These are phyloP conservation scores for Schizothecium vesticola DNA, from an alignment of 495 filamentous ascomycete genomes.

Conservation along the genomic window DNA sequence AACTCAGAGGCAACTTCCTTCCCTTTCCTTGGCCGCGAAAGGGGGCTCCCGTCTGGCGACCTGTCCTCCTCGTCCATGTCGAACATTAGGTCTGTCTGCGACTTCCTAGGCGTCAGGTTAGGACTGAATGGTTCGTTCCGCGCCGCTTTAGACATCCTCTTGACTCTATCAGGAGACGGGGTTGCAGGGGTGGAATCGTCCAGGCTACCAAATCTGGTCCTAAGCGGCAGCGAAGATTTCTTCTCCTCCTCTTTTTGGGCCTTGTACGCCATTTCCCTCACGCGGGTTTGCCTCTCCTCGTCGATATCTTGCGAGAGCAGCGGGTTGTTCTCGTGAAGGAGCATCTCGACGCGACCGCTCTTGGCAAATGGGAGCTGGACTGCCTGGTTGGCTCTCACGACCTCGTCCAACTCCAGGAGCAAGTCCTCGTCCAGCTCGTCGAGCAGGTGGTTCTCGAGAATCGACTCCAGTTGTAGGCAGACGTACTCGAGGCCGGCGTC, in stretches of 20 bases:
- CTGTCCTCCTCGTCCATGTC: conserved; percentile 81
- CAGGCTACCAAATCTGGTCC: conserved; percentile 44
- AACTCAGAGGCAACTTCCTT: conserved; percentile 4
- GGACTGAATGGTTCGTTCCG: conserved; percentile 50
- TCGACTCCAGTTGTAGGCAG: conserved; percentile 79
- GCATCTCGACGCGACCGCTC: conserved; percentile 64
- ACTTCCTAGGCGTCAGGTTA: conserved; percentile 58
- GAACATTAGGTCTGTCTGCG: conserved; percentile 77
- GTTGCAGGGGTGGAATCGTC: conserved; percentile 52
- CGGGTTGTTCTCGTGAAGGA: conserved; percentile 68
- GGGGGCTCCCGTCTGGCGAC: conserved; percentile 17
- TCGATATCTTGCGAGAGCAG: conserved; percentile 45
- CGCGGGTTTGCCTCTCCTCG: conserved; percentile 44
- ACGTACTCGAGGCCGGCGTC: conserved; percentile 85
- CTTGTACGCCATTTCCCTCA: conserved; percentile 52
- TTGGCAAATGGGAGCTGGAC: conserved; percentile 67
- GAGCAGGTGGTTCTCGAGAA: conserved; percentile 82
- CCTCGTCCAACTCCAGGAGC: conserved; percentile 66
- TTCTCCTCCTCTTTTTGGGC: conserved; percentile 56
- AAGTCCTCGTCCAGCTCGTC: conserved; percentile 84
- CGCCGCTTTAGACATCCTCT: conserved; percentile 43
- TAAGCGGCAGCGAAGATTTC: conserved; percentile 44
- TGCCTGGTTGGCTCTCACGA: conserved; percentile 77
- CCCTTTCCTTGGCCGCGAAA: conserved; percentile 12
- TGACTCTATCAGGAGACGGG: conserved; percentile 49